Base-by-base conservation (phyloP, 129 eudicot species). In the Calendula officinalis region DNA sequence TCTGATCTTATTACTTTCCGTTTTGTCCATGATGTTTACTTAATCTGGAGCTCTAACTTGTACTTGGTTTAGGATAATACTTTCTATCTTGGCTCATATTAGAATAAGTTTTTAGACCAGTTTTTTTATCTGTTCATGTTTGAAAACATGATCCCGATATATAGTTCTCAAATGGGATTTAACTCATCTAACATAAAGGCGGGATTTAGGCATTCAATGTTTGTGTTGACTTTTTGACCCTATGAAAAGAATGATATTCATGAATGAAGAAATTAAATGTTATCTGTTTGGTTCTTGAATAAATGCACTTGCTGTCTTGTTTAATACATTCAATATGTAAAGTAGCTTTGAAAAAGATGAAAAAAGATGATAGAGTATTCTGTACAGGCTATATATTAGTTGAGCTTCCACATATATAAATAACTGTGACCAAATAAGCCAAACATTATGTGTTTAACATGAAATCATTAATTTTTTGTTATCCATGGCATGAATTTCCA, bases 1-100 rank as follows among this genome's bases (percentile, higher is more conserved):
- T 15, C 5, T 42, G 52, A 41, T 14, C 35, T 43, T 56, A 53
- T 68, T 53, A 42, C 48, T 54, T 42, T 13, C n/a, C 36, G 51
- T n/a, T 38, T 37, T 10, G 12, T 27, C 71, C 60, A 39, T 51
- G 42, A 38, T 38, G 16, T 27, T 7, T 37, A 11, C 37, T 5
- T 38, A 51, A 37, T 53, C 9, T 39, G n/a, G 14, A 5, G 49
- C 49, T 44, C n/a, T 2, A 44, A 44, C n/a, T 8, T 6, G n/a
- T 44, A 10, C n/a, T 49, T 49, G 33, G 55, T 9, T 5, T 14
- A n/a, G 22, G 55, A 15, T 49, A 7, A 36, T 56, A 14, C 41
- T 36, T 34, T 57, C 45, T 37, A 13, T 57, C 62, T n/a, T 57
- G 27, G 62, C 7, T 44, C 1, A 45, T n/a, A 5, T 15, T 45